phyloP scores from a whole-genome alignment of 352 stramenopile species.

The Globisporangium irregulare region DNA sequence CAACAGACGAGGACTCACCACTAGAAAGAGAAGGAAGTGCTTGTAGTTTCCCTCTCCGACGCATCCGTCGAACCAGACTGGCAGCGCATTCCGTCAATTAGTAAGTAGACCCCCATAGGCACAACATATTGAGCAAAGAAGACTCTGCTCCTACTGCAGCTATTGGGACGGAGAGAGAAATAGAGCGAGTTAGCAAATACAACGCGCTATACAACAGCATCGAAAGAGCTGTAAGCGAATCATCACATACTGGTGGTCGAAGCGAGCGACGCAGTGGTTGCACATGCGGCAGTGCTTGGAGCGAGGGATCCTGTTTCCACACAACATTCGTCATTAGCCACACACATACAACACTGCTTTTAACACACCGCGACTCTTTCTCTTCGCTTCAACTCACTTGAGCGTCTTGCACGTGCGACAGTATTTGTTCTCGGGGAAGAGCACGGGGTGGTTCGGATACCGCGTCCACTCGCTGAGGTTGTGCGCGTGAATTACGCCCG shows the following conservation, averaged over 20 bases:
- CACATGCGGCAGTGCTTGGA: constrained; percentile 91
- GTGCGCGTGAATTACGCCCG: constrained; percentile 61
- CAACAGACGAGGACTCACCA: constrained; percentile 23
- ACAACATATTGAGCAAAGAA: background rate
- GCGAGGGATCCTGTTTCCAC: constrained; percentile 51
- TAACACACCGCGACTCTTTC: background rate
- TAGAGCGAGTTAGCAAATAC: constrained; percentile 1
- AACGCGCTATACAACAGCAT: background rate
- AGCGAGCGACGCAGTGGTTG: constrained; percentile 84
- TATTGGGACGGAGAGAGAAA: constrained; percentile 7
- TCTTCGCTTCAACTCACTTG: constrained; percentile 48
- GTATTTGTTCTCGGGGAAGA: constrained; percentile 78
- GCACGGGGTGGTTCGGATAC: constrained; percentile 76
- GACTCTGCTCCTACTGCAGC: constrained; percentile 29
- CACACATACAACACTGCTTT: too few relatives aligned
- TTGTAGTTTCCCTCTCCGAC: constrained; percentile 82
- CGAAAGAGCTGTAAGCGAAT: background rate
- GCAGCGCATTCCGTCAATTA: background rate
- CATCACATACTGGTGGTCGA: constrained; percentile 85
- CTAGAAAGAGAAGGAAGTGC: constrained; percentile 62
- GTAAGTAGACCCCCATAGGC: background rate
- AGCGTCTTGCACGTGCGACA: constrained; percentile 86
- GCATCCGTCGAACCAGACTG: constrained; percentile 85
- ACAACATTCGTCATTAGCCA: background rate
- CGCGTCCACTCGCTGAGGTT: constrained; percentile 51